phyloP scores from a whole-genome alignment of 345 rosid species.

The Leavenworthia alabamica region DNA sequence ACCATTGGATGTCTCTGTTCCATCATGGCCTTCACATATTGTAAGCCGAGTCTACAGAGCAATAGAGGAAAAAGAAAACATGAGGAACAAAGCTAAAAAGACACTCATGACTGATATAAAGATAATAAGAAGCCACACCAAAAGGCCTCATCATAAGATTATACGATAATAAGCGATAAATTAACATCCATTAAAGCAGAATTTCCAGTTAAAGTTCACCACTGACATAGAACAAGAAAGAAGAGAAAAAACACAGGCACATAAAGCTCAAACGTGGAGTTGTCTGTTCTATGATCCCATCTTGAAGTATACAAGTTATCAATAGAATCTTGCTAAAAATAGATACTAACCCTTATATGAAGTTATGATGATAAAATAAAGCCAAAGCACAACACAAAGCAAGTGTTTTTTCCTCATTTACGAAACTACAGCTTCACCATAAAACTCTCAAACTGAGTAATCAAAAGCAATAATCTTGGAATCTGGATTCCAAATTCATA shows the following conservation, averaged over 20 bases:
- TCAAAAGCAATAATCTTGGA: background rate
- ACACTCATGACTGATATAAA: background rate
- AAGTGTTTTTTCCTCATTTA: too few species aligned
- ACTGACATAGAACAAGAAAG: background rate
- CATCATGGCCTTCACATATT: slow-evolving; percentile 97
- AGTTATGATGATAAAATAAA: slow-evolving; percentile 1
- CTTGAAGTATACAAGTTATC: background rate
- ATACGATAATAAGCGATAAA: background rate
- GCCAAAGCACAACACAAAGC: too few species aligned
- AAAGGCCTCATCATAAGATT: background rate
- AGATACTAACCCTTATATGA: too few species aligned
- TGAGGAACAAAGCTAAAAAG: background rate
- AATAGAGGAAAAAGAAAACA: background rate
- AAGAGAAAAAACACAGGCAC: background rate
- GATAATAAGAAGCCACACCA: background rate
- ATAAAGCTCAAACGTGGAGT: background rate
- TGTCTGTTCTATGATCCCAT: background rate
- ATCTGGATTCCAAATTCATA: background rate
- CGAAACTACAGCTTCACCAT: too few species aligned
- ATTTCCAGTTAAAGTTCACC: background rate
- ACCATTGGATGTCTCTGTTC: slow-evolving; percentile 93
- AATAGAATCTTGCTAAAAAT: background rate
- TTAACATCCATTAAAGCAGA: too few species aligned
- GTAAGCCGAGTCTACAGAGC: slow-evolving; percentile 66
- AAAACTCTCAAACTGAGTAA: too few species aligned